A percentile compares a stretch with the other conserved stretches of the same genome.
Evolutionary conservation across 345 rosid species (phyloP).

Genomic region (Pelargonium nanum): DNA sequence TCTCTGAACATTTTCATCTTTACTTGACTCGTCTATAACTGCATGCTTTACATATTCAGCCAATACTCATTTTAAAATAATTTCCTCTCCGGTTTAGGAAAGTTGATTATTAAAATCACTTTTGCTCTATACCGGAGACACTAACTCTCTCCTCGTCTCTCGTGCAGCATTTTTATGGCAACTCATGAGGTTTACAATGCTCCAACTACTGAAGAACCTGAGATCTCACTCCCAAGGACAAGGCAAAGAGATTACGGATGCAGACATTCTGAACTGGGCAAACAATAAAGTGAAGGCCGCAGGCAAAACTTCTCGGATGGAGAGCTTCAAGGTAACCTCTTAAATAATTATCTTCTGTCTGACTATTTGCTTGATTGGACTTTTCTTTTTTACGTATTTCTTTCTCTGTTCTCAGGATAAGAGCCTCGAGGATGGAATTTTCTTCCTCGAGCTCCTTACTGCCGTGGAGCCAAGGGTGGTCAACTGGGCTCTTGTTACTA

Average conservation of each 20-base stretch:
- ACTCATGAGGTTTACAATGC: slow-evolving; percentile 92
- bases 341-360: not conserved
- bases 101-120: too few relatives aligned
- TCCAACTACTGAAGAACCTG: slow-evolving; percentile 85
- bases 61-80: not conserved
- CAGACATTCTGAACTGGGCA: slow-evolving; percentile 83
- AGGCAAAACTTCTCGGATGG: slow-evolving; percentile 59
- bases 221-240: slow-evolving; percentile 84
- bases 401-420: slow-evolving; percentile 45
- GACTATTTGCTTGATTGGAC: slow-evolving; percentile 4
- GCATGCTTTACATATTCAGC: too few relatives aligned
- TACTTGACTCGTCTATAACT: not conserved
- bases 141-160: slow-evolving; percentile 8
- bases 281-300: slow-evolving; percentile 76
- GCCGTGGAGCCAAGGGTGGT: slow-evolving; percentile 92
- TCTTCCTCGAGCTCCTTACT: slow-evolving; percentile 86
- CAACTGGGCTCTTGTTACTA: slow-evolving; percentile 79
- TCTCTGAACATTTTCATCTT: too few relatives aligned
- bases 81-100: not conserved
- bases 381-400: not conserved
- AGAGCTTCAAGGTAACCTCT: slow-evolving; percentile 76
- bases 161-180: slow-evolving; percentile 86
- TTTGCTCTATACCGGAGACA: not conserved
- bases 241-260: slow-evolving; percentile 89
- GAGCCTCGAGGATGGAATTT: slow-evolving; percentile 60